Evolutionary conservation across 805 yeast species (phyloP).

Genomic region (Debaryomyces tyrocola): DNA sequence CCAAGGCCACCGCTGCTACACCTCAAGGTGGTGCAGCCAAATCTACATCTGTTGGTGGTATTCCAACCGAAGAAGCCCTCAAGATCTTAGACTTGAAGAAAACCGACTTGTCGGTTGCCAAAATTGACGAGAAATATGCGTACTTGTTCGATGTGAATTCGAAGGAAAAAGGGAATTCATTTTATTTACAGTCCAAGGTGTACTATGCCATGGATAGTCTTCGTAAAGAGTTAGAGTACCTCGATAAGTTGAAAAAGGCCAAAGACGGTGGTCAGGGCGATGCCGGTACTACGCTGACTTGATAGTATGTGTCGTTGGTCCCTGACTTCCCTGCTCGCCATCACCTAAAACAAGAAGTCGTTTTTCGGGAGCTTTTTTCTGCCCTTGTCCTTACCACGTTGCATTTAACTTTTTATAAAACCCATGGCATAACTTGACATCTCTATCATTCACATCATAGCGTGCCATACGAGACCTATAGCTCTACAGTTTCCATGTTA

Average conservation of each 20-base stretch:
- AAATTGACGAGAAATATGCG: constrained; percentile 68
- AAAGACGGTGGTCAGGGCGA: constrained; percentile 16
- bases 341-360: neutral
- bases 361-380: neutral
- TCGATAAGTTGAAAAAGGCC: constrained; percentile 42
- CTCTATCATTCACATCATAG: too few species aligned
- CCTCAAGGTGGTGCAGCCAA: constrained; percentile 42
- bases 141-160: constrained; percentile 86
- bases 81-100: constrained; percentile 83
- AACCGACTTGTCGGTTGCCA: constrained; percentile 52
- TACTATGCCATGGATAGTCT: constrained; percentile 92
- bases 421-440: too few species aligned
- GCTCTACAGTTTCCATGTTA: too few species aligned
- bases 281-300: neutral
- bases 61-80: constrained; percentile 84
- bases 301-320: neutral
- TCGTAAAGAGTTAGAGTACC: constrained; percentile 69
- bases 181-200: constrained; percentile 89
- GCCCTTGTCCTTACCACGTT: too few species aligned
- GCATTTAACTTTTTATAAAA: too few species aligned
- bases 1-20: constrained; percentile 83
- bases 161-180: constrained; percentile 94
- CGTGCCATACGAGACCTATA: too few species aligned
- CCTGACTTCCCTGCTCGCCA: too few species aligned
- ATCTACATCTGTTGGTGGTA: constrained; percentile 68